phyloP scores from a whole-genome alignment of 371 early-diverging fungal genomes.

The Actinomortierella ambigua region DNA sequence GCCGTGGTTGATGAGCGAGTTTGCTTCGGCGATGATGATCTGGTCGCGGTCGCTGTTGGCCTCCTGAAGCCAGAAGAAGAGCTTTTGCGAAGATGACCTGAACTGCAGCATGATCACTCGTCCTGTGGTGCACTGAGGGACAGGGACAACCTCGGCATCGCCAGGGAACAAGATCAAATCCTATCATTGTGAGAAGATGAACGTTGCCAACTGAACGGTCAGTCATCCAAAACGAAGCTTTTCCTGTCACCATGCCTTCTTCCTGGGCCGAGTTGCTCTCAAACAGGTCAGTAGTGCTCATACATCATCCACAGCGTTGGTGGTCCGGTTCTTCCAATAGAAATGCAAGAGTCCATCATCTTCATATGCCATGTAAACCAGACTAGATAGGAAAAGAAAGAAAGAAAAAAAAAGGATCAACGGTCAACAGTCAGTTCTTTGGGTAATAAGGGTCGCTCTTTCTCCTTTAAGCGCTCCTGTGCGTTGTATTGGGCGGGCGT shows the following conservation, averaged over 20 bases:
- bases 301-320: slow-evolving; percentile 61
- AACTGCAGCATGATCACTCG: slow-evolving; percentile 80
- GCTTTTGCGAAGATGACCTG: slow-evolving; percentile 71
- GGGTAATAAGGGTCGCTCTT: not conserved
- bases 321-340: slow-evolving; percentile 75
- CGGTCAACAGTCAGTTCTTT: slow-evolving; percentile 11
- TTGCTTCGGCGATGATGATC: slow-evolving; percentile 56
- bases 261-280: too few relatives aligned
- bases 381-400: slow-evolving; percentile 23
- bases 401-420: slow-evolving; percentile 10
- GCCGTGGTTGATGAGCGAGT: slow-evolving; percentile 61
- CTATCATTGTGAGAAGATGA: slow-evolving; percentile 18
- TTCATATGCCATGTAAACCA: slow-evolving; percentile 60
- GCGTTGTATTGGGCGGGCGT: too few relatives aligned
- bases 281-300: slow-evolving; percentile 1
- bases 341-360: slow-evolving; percentile 77
- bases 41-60: slow-evolving; percentile 61
- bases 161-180: slow-evolving; percentile 81
- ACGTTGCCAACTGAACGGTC: too few relatives aligned
- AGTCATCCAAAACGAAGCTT: too few relatives aligned
- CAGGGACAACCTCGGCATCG: slow-evolving; percentile 73
- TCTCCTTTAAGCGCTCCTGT: not conserved
- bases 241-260: too few relatives aligned
- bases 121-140: slow-evolving; percentile 70
- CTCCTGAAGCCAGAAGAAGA: slow-evolving; percentile 87